Evolutionary conservation across 352 stramenopile genomes (phyloP).

Genomic region (Phytophthora brassicae): DNA sequence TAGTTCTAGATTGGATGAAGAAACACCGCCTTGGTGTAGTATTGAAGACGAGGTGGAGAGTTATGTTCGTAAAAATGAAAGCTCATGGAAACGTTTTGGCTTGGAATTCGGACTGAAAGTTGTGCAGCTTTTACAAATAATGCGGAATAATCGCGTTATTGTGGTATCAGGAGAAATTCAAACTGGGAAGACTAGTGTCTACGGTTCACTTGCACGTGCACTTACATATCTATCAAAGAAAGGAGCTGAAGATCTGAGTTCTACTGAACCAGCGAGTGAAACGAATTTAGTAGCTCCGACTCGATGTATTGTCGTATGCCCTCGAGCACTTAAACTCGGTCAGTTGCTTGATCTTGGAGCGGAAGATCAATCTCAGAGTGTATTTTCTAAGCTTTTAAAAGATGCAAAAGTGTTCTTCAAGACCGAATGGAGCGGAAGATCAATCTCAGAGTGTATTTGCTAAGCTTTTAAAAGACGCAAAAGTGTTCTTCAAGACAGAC

Average conservation of each 20-base stretch:
- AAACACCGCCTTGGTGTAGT: not conserved
- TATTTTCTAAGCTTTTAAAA: constrained; percentile 44
- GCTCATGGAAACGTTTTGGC: constrained; percentile 35
- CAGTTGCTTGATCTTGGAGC: constrained; percentile 33
- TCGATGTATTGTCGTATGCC: constrained; percentile 42
- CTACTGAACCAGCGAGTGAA: not conserved
- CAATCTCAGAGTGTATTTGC: constrained; percentile 37
- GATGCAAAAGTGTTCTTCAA: constrained; percentile 44
- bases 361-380: constrained; percentile 23
- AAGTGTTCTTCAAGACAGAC: constrained; percentile 20
- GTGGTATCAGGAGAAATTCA: constrained; percentile 47
- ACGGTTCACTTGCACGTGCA: constrained; percentile 36
- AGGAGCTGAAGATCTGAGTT: not conserved
- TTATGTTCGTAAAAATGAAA: constrained; percentile 22
- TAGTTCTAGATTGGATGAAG: not conserved
- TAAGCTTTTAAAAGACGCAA: constrained; percentile 51
- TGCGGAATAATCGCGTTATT: constrained; percentile 30
- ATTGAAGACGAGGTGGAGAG: constrained; percentile 41
- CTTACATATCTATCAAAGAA: constrained; percentile 23
- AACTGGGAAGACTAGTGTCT: constrained; percentile 60
- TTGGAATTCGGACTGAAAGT: constrained; percentile 40
- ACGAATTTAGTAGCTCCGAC: constrained; percentile 10
- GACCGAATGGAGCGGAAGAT: constrained; percentile 4
- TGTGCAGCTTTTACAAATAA: constrained; percentile 45
- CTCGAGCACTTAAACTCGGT: constrained; percentile 38